These are phyloP conservation scores for Ascobolus immersus DNA, from an alignment of 495 filamentous ascomycete species.

Conservation along the genomic window DNA sequence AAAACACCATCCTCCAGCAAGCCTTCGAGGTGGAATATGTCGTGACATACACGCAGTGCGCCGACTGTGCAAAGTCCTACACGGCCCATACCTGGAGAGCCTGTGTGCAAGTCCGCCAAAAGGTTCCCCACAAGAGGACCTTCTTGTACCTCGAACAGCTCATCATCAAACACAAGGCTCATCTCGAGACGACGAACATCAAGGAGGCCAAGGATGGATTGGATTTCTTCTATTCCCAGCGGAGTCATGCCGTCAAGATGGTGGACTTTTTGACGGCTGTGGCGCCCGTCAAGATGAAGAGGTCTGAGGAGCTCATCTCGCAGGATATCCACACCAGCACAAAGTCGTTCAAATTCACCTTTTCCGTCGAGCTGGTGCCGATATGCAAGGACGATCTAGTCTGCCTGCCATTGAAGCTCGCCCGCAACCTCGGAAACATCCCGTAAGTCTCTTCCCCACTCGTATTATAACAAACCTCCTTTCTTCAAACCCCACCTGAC, in stretches of 20 bases:
- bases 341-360: slow-evolving; percentile 81
- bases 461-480: no score
- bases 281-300: slow-evolving; percentile 51
- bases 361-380: slow-evolving; percentile 60
- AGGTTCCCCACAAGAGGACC: slow-evolving; percentile 89
- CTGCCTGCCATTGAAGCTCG: slow-evolving; percentile 69
- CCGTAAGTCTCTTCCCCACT: no score
- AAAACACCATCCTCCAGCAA: slow-evolving; percentile 65
- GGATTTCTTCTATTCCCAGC: slow-evolving; percentile 74
- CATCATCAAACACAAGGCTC: slow-evolving; percentile 76
- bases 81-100: slow-evolving; percentile 80
- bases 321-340: slow-evolving; percentile 73
- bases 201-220: slow-evolving; percentile 82
- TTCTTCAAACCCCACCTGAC: no score
- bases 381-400: slow-evolving; percentile 94
- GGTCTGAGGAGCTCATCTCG: slow-evolving; percentile 76
- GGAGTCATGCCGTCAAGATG: slow-evolving; percentile 83
- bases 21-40: slow-evolving; percentile 84
- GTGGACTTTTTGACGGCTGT: slow-evolving; percentile 71
- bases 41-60: slow-evolving; percentile 68
- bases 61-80: slow-evolving; percentile 63
- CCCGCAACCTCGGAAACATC: slow-evolving; percentile 65
- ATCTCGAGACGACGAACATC: slow-evolving; percentile 87
- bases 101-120: slow-evolving; percentile 77
- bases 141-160: slow-evolving; percentile 92